Conservation (phyloP, 306 rosid species). For the Medicago lupulina region DNA sequence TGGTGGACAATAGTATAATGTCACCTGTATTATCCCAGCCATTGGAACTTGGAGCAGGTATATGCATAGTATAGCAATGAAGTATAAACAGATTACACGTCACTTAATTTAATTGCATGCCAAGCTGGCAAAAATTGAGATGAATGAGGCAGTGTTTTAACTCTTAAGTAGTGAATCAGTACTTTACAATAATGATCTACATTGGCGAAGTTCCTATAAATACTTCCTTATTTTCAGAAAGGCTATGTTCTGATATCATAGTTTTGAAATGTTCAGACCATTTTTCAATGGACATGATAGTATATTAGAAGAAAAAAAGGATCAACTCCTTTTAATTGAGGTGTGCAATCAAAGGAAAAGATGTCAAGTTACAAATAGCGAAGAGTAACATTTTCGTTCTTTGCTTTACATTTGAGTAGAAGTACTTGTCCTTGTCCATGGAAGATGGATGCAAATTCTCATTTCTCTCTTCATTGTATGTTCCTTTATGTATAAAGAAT, state of each 20-base stretch:
- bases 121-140: constrained; percentile 20
- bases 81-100: constrained; percentile 16
- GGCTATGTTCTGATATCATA: not conserved
- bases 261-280: not conserved
- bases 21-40: constrained; percentile 91
- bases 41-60: constrained; percentile 97
- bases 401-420: constrained; percentile 19
- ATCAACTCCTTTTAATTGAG: not conserved
- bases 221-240: not conserved
- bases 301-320: constrained; percentile 14
- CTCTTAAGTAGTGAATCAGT: not conserved
- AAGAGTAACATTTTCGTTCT: not conserved
- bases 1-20: constrained; percentile 96
- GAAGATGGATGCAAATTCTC: constrained; percentile 19
- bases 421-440: constrained; percentile 23
- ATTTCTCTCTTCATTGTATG: constrained; percentile 18
- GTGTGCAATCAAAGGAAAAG: not conserved
- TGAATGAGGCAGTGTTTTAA: not conserved
- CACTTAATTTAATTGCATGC: constrained; percentile 8
- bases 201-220: not conserved
- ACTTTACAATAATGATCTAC: not conserved
- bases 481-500: constrained; percentile 9
- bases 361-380: not conserved
- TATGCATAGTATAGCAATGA: constrained; percentile 25
- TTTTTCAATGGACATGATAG: not conserved